Percentiles rank a stretch among this genome's conserved stretches.
phyloP scores from a whole-genome alignment of 2,329 filamentous ascomycete species.

The Neurospora sp. region DNA sequence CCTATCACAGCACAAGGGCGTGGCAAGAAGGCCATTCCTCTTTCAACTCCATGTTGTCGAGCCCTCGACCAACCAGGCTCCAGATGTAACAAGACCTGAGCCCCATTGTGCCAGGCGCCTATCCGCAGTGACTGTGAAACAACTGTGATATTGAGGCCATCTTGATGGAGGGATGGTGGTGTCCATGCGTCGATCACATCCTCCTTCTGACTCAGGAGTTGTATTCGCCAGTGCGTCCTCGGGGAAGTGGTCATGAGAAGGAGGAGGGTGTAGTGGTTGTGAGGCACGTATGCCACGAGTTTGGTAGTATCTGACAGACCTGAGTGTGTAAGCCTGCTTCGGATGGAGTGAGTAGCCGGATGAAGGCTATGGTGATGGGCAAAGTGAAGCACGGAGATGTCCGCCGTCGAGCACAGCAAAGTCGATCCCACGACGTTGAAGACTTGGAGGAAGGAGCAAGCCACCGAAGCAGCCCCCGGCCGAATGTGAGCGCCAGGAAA shows the following conservation, averaged over 20 bases:
- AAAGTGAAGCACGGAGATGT: neutral
- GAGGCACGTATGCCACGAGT: neutral
- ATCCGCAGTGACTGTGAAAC: neutral
- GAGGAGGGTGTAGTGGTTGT: neutral
- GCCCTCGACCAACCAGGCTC: neutral
- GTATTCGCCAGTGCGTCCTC: neutral
- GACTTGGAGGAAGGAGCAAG: neutral
- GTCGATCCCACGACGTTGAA: neutral
- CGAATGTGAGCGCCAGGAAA: neutral
- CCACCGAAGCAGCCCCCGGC: neutral
- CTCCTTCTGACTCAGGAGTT: neutral
- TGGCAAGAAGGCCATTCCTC: neutral
- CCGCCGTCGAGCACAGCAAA: neutral
- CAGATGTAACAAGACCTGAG: neutral
- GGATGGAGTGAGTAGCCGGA: neutral
- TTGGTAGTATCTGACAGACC: neutral
- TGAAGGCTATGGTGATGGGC: neutral
- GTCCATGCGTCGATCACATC: neutral
- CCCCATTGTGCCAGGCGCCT: neutral
- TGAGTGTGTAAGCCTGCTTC: neutral
- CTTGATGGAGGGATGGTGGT: neutral
- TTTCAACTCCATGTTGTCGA: neutral
- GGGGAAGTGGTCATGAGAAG: neutral
- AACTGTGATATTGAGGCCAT: neutral
- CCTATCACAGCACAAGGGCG: neutral